Evolutionary conservation across 371 early-diverging fungal species (phyloP).

Genomic region (Mortierella sp.): DNA sequence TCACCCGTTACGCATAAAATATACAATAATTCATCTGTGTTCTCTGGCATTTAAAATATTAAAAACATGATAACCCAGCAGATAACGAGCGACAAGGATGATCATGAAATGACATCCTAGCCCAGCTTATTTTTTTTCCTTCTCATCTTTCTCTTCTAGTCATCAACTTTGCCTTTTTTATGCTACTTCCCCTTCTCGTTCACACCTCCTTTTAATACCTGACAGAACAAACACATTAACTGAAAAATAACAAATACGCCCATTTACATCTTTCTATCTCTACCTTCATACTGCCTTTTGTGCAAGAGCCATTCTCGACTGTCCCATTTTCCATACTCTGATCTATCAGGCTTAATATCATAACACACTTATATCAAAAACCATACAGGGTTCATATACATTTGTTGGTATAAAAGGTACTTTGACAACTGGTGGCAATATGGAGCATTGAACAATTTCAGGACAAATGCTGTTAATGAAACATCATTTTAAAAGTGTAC

Average conservation of each 20-base stretch:
- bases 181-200: background rate
- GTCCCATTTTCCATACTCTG: background rate
- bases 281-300: background rate
- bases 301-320: too few species aligned
- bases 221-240: background rate
- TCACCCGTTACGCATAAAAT: background rate
- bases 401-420: too few species aligned
- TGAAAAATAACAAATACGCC: background rate
- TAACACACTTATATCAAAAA: too few species aligned
- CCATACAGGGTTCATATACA: too few species aligned
- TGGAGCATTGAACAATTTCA: too few species aligned
- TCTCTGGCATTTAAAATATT: too few species aligned
- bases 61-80: background rate
- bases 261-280: too few species aligned
- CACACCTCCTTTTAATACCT: too few species aligned
- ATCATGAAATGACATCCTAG: background rate
- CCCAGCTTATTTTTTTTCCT: background rate
- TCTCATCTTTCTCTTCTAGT: background rate
- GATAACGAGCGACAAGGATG: background rate
- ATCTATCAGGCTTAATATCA: too few species aligned
- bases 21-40: background rate
- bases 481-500: too few species aligned
- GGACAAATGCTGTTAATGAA: too few species aligned
- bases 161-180: background rate
- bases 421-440: too few species aligned